Conservation (phyloP, 2,329 filamentous ascomycete genomes). For the Epichloe elymi region DNA sequence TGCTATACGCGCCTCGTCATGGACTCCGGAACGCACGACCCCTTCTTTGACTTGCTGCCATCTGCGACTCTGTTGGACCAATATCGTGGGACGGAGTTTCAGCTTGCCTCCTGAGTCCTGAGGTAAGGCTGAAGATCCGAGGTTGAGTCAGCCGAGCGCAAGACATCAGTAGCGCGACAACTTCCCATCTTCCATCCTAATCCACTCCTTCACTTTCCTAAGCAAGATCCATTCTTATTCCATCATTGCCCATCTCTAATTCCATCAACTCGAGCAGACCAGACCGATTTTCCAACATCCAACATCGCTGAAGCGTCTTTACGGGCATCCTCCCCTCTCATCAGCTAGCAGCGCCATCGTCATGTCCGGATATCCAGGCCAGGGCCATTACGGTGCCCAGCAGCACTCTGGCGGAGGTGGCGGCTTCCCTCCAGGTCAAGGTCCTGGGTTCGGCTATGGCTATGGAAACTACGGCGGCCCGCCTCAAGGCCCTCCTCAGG, state of each 20-base stretch:
- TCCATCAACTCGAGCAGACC: no score
- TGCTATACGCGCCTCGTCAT: no score
- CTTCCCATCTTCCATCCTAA: not conserved
- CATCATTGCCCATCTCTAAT: no score
- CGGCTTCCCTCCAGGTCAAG: constrained; percentile 11
- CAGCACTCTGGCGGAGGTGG: constrained; percentile 18
- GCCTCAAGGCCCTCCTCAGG: constrained; percentile 10
- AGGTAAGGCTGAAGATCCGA: not conserved
- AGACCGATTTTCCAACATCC: no score
- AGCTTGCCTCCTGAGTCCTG: not conserved
- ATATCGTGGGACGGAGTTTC: no score
- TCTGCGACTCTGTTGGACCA: no score
- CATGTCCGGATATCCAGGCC: constrained; percentile 30
- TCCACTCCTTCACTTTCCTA: no score
- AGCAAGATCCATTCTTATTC: no score
- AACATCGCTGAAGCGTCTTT: no score
- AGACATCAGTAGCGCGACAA: not conserved
- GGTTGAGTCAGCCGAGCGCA: not conserved
- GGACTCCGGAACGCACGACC: no score
- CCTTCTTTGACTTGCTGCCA: no score
- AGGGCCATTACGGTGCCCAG: constrained; percentile 24
- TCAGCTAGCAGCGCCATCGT: constrained; percentile 7
- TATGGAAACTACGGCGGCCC: constrained; percentile 16
- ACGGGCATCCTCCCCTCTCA: no score
- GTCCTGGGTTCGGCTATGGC: constrained; percentile 17